Base-by-base conservation (phyloP, 2,329 filamentous ascomycete genomes). In the Waltergamsia citrina region DNA sequence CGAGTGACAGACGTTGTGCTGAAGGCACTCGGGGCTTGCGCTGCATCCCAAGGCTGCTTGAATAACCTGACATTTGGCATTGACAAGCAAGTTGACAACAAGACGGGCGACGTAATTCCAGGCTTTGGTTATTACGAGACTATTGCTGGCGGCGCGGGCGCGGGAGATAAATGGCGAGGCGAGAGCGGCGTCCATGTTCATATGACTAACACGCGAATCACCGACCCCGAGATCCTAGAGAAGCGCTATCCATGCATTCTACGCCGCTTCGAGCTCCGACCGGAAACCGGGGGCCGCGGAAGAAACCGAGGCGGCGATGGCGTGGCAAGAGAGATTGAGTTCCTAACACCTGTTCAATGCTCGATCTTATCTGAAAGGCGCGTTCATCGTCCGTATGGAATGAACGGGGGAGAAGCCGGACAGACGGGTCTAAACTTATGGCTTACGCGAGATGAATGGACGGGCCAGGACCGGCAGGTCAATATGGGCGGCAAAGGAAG, bases 121-220 rank as follows among this genome's bases (percentile, higher is more conserved):
- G 83, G 83, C 1, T 88, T 88, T 50, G 84, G 84, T 10, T 90
- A 90, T 62, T 87, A 87, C 52, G 83, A 88, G 55, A 87, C 83
- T 6, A 85, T 88, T 41, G 78, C 79, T 0, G 83, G 83, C 25
- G 83, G 83, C 0, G 74, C 69, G 30, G 83, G 83, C 18, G 83
- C 83, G 0, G 81, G 82, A 0, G 70, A 77, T 0, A 65, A 65
- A 10, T 86, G 81, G 81, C 66, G 82, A 40, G 83, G 83, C 24
- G 78, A 78, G 4, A 74, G 65, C 30, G 82, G 80, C 19, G 80
- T 86, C n/a, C 81, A 88, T 50, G 80, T 75, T 4, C 82, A 87
- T 55, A 86, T 86, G 80, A 87, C 83, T 5, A 88, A 88, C 52
- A 88, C 82, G 3, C 69, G 81, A 11, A 87, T 87, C 49, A 87